Evolutionary conservation across 2,329 filamentous ascomycete species (phyloP).

Genomic region (Verticillium nubilum): DNA sequence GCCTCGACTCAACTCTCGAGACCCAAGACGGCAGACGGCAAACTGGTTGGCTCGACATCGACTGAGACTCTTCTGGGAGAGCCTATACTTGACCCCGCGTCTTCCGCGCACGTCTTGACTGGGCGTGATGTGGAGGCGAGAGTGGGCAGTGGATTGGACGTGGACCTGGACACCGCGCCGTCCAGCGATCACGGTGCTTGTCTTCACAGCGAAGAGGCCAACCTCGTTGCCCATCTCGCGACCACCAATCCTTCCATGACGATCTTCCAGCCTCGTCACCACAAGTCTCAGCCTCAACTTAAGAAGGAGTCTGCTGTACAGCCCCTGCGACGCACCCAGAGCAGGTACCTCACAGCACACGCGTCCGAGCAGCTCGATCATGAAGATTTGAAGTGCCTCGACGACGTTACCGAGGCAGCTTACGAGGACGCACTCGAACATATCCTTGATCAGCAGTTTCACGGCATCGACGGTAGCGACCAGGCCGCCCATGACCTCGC

Average conservation of each 20-base stretch:
- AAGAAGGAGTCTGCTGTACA: constrained; percentile 31
- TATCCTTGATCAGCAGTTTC: constrained; percentile 18
- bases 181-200: not conserved
- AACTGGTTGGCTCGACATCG: constrained; percentile 7
- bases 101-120: not conserved
- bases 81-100: not conserved
- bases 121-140: not conserved
- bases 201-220: not conserved
- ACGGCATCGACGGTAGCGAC: not conserved
- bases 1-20: not conserved
- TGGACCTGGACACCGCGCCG: not conserved
- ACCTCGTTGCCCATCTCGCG: not conserved
- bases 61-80: constrained; percentile 6
- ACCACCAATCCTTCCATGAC: not conserved
- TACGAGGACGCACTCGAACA: constrained; percentile 42
- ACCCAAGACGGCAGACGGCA: not conserved
- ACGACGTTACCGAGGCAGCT: constrained; percentile 31
- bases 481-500: not conserved
- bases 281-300: constrained; percentile 50
- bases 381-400: constrained; percentile 16
- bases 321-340: constrained; percentile 36
- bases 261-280: constrained; percentile 36
- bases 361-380: not conserved
- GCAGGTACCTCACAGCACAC: constrained; percentile 26
- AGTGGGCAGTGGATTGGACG: not conserved